Evolutionary conservation across 2,329 filamentous ascomycete species (phyloP), one percentile per base, ranked within the genome.

Genomic region (Trichoderma breve): DNA sequence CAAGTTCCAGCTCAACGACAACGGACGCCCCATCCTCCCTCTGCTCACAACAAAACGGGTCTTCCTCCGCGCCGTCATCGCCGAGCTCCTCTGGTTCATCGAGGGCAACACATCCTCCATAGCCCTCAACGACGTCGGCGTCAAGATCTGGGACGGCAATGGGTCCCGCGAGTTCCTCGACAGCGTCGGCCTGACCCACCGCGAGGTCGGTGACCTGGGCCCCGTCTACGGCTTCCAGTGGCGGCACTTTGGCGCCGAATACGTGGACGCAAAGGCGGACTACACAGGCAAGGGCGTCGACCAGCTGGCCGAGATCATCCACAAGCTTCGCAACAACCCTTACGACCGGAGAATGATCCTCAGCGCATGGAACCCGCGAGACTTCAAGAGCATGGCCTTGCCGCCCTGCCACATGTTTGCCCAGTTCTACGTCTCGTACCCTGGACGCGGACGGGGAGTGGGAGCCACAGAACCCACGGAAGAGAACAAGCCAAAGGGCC

Each of bases 101-200:
- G 88, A 90, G 58, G 96, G 94, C 78, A 89, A 86, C 78, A 99
- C 96, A 3, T 94, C 93, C 1, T 95, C 93, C 1, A 83, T 89
- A 4, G 85, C 94, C 0, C 90, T 99, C 3, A 91, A 89, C 73
- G 90, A 91, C 14, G 90, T 91, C 2, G 94, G 94, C 34, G 91
- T 99, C 78, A 97, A 97, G 83, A 99, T 99, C 80, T 99, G 96
- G 96, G 96, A 99, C 80, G 95, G 95, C 77, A 99, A 99, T 80
- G 96, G 95, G 57, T 94, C 91, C 61, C 93, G 96, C 77, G 92
- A 91, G 78, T 98, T 92, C 81, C 92, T 99, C 47, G 95, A 99
- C 84, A 91, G 86, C 74, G 88, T 96, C 1, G 95, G 95, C 0
- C 88, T 98, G 7, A 85, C 86, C 0, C 90, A 97, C 79, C 93